These are phyloP conservation scores for Acrocalymma vagum DNA, from an alignment of 2,329 filamentous ascomycete genomes.

Conservation along the genomic window DNA sequence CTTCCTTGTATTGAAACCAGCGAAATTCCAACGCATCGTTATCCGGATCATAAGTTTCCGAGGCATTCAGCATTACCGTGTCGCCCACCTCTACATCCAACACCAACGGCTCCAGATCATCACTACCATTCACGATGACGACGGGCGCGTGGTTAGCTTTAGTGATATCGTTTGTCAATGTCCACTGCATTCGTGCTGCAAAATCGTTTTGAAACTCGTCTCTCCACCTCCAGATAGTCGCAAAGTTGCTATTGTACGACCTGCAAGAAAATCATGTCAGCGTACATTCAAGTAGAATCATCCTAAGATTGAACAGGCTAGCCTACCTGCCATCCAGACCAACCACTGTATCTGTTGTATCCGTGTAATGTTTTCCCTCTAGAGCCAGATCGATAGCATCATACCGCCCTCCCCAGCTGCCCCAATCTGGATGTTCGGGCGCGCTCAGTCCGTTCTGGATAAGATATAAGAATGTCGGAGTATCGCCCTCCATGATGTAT, in stretches of 20 bases:
- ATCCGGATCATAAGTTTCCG: conserved; percentile 24
- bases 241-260: conserved; percentile 53
- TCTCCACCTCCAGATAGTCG: conserved; percentile 60
- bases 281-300: too few species aligned
- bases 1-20: conserved; percentile 26
- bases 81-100: conserved; percentile 10
- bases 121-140: conserved; percentile 15
- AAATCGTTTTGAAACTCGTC: conserved; percentile 57
- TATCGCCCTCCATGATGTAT: conserved; percentile 62
- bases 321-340: conserved; percentile 37
- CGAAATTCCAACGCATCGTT: conserved; percentile 17
- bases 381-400: conserved; percentile 33
- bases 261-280: too few species aligned
- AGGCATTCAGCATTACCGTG: conserved; percentile 18
- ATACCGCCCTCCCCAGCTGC: conserved; percentile 59
- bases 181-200: conserved; percentile 52
- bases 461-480: conserved; percentile 56
- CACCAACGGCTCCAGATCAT: conserved; percentile 6
- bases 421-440: conserved; percentile 54
- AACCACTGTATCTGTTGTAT: conserved; percentile 40
- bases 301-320: too few species aligned
- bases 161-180: conserved; percentile 16
- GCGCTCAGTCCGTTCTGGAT: conserved; percentile 55
- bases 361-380: conserved; percentile 38
- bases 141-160: conserved; percentile 17